Evolutionary conservation across 441 rosid species (phyloP).

Genomic region (Euphorbia schlechtendalii): DNA sequence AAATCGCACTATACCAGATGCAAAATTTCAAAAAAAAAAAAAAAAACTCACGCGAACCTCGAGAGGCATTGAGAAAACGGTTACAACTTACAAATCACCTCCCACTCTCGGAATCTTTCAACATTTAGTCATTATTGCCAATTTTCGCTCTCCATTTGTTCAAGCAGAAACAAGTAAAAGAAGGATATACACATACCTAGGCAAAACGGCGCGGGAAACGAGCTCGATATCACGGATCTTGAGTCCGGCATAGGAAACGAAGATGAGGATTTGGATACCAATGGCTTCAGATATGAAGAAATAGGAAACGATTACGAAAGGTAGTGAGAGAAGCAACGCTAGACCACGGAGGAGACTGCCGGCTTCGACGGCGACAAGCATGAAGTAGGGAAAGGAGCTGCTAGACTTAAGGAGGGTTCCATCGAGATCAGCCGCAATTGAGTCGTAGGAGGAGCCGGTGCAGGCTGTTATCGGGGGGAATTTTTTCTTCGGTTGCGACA

Average conservation of each 20-base stretch:
- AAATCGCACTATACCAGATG: neutral
- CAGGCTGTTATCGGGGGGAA: conserved; percentile 65
- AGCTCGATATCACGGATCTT: conserved; percentile 85
- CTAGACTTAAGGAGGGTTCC: conserved; percentile 76
- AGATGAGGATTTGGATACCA: conserved; percentile 80
- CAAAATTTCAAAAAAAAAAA: neutral
- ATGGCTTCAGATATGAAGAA: conserved; percentile 70
- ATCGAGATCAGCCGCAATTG: conserved; percentile 94
- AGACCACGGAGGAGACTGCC: conserved; percentile 77
- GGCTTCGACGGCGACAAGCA: conserved; percentile 87
- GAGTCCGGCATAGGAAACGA: conserved; percentile 70
- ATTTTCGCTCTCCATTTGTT: neutral
- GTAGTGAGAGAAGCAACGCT: conserved; percentile 62
- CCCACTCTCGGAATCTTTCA: no score
- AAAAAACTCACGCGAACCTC: neutral
- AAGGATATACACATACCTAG: conserved; percentile 47
- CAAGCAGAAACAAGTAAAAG: neutral
- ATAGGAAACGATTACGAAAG: conserved; percentile 57
- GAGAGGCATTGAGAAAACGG: neutral
- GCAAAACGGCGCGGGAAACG: conserved; percentile 77
- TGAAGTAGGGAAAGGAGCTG: conserved; percentile 83
- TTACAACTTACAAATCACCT: neutral
- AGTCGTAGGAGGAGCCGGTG: conserved; percentile 37
- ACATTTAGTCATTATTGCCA: neutral
- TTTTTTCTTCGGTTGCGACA: conserved; percentile 36